Evolutionary conservation across 2,329 filamentous ascomycete genomes (phyloP).

Genomic region (Rasamsonia emersonii): DNA sequence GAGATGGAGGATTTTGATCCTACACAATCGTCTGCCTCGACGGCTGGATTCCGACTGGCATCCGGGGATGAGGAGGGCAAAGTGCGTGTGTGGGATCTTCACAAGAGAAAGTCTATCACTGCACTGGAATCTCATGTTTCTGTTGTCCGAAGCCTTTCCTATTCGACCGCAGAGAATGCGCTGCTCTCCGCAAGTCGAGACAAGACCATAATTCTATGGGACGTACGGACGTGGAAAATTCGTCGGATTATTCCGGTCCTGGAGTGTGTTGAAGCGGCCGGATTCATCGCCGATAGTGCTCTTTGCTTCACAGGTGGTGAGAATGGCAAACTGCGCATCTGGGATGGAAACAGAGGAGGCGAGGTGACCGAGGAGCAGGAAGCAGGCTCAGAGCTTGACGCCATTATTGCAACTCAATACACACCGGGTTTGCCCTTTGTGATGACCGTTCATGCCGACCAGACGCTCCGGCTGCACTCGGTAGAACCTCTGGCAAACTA

Average conservation of each 20-base stretch:
- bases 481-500: conserved; percentile 28
- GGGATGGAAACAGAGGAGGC: conserved; percentile 66
- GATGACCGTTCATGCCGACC: conserved; percentile 78
- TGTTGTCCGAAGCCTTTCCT: conserved; percentile 81
- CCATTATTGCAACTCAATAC: conserved; percentile 65
- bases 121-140: conserved; percentile 88
- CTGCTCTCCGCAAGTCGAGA: conserved; percentile 82
- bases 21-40: conserved; percentile 36
- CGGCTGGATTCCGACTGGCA: conserved; percentile 65
- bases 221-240: conserved; percentile 74
- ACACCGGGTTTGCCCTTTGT: conserved; percentile 59
- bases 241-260: conserved; percentile 73
- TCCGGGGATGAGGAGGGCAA: conserved; percentile 93
- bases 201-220: conserved; percentile 91
- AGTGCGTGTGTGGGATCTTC: conserved; percentile 81
- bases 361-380: conserved; percentile 72
- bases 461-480: conserved; percentile 72
- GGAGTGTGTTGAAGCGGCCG: conserved; percentile 75
- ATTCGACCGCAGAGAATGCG: conserved; percentile 62
- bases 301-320: conserved; percentile 78
- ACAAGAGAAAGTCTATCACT: conserved; percentile 69
- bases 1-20: conserved; percentile 34
- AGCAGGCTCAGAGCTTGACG: conserved; percentile 49
- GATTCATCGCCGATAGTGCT: conserved; percentile 63
- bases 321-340: conserved; percentile 72